These are phyloP conservation scores for Phytophthora foliorum DNA, from an alignment of 352 stramenopile genomes.

Conservation along the genomic window DNA sequence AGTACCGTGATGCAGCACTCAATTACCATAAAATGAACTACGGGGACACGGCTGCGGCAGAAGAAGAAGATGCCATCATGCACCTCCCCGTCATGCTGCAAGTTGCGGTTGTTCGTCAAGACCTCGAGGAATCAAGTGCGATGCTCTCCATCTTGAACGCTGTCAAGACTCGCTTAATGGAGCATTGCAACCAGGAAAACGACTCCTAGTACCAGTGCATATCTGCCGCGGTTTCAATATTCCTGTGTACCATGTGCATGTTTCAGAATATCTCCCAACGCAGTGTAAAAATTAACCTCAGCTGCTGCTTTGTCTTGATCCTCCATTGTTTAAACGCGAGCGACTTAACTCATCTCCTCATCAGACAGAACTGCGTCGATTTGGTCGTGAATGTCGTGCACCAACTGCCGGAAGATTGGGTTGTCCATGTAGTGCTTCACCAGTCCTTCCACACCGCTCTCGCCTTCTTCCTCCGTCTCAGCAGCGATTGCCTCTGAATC, in stretches of 20 bases:
- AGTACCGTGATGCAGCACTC: conserved; percentile 81
- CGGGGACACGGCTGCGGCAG: conserved; percentile 70
- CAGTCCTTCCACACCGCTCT: conserved; percentile 32
- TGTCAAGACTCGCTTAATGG: conserved; percentile 70
- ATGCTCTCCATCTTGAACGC: conserved; percentile 84
- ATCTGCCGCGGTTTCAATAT: not conserved
- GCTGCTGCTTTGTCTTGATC: not conserved
- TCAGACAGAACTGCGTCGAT: conserved; percentile 33
- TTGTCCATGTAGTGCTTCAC: conserved; percentile 43
- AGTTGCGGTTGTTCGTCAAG: conserved; percentile 74
- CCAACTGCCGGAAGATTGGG: conserved; percentile 40
- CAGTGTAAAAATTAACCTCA: conserved; percentile 8
- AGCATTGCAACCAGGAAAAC: conserved; percentile 69
- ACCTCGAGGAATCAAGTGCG: conserved; percentile 73
- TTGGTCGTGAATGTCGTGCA: conserved; percentile 51
- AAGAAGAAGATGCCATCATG: conserved; percentile 92
- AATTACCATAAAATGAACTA: conserved; percentile 93
- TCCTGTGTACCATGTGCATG: conserved; percentile 27
- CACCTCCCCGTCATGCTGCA: conserved; percentile 91
- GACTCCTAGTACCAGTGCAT: conserved; percentile 40
- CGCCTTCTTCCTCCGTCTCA: not conserved
- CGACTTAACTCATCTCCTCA: conserved; percentile 5
- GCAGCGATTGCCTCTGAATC: conserved; percentile 6
- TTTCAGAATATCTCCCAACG: conserved; percentile 6
- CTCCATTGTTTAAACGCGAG: conserved; percentile 5